phyloP scores from a whole-genome alignment of 768 basidiomycete species.

The Suillus subluteus region DNA sequence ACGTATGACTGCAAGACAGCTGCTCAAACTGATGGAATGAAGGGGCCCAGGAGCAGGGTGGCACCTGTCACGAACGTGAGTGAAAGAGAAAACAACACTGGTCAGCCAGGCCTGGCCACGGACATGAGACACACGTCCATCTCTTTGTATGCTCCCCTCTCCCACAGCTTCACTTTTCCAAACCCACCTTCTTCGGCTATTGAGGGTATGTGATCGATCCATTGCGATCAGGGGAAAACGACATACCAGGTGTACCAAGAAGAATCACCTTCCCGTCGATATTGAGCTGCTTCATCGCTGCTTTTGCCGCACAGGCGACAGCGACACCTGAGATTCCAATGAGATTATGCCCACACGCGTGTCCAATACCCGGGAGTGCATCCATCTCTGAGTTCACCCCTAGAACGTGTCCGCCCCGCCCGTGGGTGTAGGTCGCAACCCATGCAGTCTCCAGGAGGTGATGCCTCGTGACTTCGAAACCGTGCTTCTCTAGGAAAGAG shows the following conservation, averaged over 20 bases:
- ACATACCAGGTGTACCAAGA: constrained; percentile 75
- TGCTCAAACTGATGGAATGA: constrained; percentile 64
- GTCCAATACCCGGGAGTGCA: constrained; percentile 61
- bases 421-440: constrained; percentile 68
- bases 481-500: constrained; percentile 64
- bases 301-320: constrained; percentile 69
- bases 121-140: constrained; percentile 83
- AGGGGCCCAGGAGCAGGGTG: constrained; percentile 82
- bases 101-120: constrained; percentile 15
- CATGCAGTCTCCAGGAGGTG: constrained; percentile 75
- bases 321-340: constrained; percentile 80
- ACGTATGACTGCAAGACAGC: constrained; percentile 64
- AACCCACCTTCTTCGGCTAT: constrained; percentile 79
- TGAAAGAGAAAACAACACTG: not conserved
- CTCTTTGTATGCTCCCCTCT: constrained; percentile 71
- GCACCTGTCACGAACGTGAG: constrained; percentile 51
- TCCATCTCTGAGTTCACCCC: constrained; percentile 87
- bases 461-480: constrained; percentile 64
- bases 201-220: not conserved
- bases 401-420: constrained; percentile 67
- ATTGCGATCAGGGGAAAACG: not conserved
- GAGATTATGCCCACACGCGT: constrained; percentile 84
- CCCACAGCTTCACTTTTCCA: constrained; percentile 72
- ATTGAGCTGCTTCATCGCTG: constrained; percentile 60
- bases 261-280: constrained; percentile 72